Percentiles rank a stretch among this genome's conserved stretches.
phyloP scores from a whole-genome alignment of 306 rosid genomes.

The Dalbergia cultrata region DNA sequence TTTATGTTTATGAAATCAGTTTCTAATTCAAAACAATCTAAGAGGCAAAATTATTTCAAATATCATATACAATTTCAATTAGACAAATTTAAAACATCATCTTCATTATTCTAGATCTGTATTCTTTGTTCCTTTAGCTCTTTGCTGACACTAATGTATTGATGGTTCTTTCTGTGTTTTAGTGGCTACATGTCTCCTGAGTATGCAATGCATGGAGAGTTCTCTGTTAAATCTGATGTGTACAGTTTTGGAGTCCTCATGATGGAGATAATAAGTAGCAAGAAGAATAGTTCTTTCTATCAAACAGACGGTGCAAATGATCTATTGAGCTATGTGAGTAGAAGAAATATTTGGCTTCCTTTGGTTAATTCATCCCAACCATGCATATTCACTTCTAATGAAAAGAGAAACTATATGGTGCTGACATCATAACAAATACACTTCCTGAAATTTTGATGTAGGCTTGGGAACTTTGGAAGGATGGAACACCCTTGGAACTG shows the following conservation, averaged over 20 bases:
- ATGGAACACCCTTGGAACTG: conserved; percentile 48
- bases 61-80: not conserved
- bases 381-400: not conserved
- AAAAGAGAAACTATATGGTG: not conserved
- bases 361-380: not conserved
- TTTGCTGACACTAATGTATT: not conserved
- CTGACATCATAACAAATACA: not conserved
- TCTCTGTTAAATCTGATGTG: conserved; percentile 48
- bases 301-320: conserved; percentile 33
- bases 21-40: conserved; percentile 20
- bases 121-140: not conserved
- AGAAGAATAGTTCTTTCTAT: conserved; percentile 46
- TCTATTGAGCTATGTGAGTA: conserved; percentile 52
- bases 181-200: conserved; percentile 50
- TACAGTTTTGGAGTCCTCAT: conserved; percentile 51
- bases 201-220: conserved; percentile 40
- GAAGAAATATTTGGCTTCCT: not conserved
- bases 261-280: conserved; percentile 56
- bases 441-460: conserved; percentile 32
- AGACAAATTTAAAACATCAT: not conserved
- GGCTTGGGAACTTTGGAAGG: conserved; percentile 54
- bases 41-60: not conserved
- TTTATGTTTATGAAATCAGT: not conserved
- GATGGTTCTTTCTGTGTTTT: not conserved
- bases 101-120: not conserved